These are phyloP conservation scores for Haematococcus lacustris DNA, from an alignment of 139 green algal genomes.

Conservation along the genomic window DNA sequence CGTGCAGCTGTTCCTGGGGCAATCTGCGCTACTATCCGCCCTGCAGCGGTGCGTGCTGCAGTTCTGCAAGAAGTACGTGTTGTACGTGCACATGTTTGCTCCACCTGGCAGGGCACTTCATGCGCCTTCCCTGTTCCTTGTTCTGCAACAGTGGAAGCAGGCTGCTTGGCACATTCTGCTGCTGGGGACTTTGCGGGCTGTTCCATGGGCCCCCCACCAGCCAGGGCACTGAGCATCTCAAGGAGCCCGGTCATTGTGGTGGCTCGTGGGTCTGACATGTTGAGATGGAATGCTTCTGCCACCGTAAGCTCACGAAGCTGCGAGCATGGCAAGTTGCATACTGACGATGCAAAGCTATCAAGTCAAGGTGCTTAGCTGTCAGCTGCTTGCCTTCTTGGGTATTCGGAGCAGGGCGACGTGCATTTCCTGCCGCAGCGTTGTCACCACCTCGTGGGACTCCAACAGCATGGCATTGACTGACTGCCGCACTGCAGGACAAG, in stretches of 20 bases:
- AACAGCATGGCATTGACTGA: neutral
- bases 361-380: neutral
- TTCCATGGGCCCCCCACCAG: neutral
- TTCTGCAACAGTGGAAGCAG: too few relatives aligned
- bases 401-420: neutral
- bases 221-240: neutral
- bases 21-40: too few relatives aligned
- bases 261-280: too few relatives aligned
- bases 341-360: neutral
- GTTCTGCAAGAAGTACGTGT: too few relatives aligned
- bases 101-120: too few relatives aligned
- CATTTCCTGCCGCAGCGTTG: neutral
- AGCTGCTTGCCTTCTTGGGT: slow-evolving; percentile 2
- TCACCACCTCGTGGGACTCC: neutral
- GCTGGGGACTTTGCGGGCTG: too few relatives aligned
- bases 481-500: neutral
- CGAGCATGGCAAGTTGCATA: neutral
- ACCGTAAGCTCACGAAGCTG: neutral
- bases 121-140: too few relatives aligned
- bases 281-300: neutral
- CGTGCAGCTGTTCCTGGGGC: too few relatives aligned
- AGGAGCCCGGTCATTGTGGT: too few relatives aligned
- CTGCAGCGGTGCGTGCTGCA: too few relatives aligned
- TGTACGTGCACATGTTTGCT: too few relatives aligned
- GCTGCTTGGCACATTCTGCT: too few relatives aligned